Conservation (phyloP, 2,329 filamentous ascomycete genomes). For the Ceratocystis albifundus region DNA sequence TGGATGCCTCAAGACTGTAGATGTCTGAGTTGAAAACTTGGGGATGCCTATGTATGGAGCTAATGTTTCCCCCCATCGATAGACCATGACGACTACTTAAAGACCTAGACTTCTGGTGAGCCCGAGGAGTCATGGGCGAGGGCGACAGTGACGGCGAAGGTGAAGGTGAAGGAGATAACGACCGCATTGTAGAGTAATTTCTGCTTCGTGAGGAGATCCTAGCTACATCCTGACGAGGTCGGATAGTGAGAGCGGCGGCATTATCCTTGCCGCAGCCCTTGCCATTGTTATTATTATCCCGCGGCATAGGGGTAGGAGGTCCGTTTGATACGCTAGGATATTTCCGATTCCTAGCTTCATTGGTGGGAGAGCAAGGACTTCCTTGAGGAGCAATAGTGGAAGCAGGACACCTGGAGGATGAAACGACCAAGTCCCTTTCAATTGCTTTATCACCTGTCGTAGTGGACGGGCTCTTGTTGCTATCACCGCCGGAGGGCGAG, state of each 20-base stretch:
- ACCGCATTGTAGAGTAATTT: background rate
- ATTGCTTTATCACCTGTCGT: too few species aligned
- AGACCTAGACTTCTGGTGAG: slow-evolving; percentile 16
- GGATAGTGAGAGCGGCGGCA: background rate
- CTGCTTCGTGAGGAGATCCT: slow-evolving; percentile 26
- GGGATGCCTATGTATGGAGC: slow-evolving; percentile 12
- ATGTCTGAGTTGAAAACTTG: slow-evolving; percentile 39
- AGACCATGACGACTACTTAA: slow-evolving; percentile 15
- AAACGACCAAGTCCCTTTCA: background rate
- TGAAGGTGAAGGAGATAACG: slow-evolving; percentile 20
- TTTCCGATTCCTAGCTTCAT: background rate
- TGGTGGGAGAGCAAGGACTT: background rate
- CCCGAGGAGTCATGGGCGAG: background rate
- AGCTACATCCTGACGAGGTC: slow-evolving; percentile 9
- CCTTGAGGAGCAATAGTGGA: background rate
- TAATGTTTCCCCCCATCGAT: background rate
- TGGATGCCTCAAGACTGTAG: slow-evolving; percentile 47
- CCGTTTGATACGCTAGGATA: background rate
- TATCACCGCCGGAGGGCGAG: background rate
- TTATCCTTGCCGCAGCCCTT: too few species aligned
- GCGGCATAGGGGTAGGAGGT: slow-evolving; percentile 26
- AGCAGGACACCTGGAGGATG: background rate
- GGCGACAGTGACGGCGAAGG: slow-evolving; percentile 13
- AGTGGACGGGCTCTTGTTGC: background rate
- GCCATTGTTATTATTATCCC: slow-evolving; percentile 21